A percentile compares a stretch with the other conserved stretches of the same genome.
Evolutionary conservation across 345 rosid species (phyloP).

Genomic region (Camelina hispida): DNA sequence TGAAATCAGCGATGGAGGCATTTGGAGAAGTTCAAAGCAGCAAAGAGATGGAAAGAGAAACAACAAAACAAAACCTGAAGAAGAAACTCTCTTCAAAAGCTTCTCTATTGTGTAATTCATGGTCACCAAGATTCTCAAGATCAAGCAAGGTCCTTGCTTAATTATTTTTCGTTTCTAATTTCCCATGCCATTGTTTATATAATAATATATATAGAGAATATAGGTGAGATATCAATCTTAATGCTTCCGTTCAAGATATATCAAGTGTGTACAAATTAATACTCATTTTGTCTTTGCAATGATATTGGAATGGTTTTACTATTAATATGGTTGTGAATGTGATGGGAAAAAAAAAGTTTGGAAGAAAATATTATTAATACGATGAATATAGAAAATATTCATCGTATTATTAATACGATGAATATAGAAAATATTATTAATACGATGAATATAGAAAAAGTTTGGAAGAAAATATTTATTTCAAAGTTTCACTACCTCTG

Average conservation of each 20-base stretch:
- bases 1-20: conserved; percentile 37
- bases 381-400: too few relatives aligned
- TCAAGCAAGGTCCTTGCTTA: conserved; percentile 39
- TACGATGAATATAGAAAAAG: too few relatives aligned
- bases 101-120: conserved; percentile 36
- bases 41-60: conserved; percentile 34
- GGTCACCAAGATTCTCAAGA: conserved; percentile 45
- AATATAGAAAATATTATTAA: too few relatives aligned
- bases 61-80: conserved; percentile 36
- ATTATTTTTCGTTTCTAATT: conserved; percentile 3
- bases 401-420: too few relatives aligned
- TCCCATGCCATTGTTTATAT: conserved; percentile 32
- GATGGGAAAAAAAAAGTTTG: not conserved
- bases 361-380: not conserved
- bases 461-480: not conserved
- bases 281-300: conserved; percentile 30
- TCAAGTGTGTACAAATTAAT: conserved; percentile 39
- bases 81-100: conserved; percentile 42
- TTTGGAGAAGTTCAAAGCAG: conserved; percentile 39
- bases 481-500: not conserved
- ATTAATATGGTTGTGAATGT: not conserved
- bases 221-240: conserved; percentile 23
- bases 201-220: conserved; percentile 28
- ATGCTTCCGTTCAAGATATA: conserved; percentile 23
- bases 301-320: conserved; percentile 28